Base-by-base conservation (phyloP, 306 rosid genomes). In the Hippophae rhamnoides region DNA sequence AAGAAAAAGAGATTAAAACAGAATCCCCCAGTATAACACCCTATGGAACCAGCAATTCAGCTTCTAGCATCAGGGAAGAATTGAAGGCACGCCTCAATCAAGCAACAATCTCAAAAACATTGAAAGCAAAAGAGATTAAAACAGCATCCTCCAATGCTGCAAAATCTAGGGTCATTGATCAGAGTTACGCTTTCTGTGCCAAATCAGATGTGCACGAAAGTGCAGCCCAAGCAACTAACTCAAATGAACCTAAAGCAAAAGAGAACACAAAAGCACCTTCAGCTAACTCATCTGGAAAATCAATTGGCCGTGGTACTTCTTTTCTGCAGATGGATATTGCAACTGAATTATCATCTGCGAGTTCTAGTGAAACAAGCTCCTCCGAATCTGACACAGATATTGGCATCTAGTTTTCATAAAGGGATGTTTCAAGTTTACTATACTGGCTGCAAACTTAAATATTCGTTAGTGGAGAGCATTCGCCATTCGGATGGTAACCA, bases 321-420 rank as follows among this genome's bases (percentile, higher is more conserved):
- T 12, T 60, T 26, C 55, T 58, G 18, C 78, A 55, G 5, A 70
- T 54, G 26, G 62, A 57, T 47, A 52, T 11, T 62, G 10, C 57
- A 31, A 0, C 43, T 64, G 85, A 76, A 45, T 67, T 65, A 70
- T 72, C 85, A 38, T 69, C 76, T 47, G 83, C 66, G 42, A 78
- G 81, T 70, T 4, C 52, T 0, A 77, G 82, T 54, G 61, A 60
- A 51, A 55, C 82, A 58, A 41, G 67, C 6, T 79, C 78, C 52
- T 83, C 89, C 13, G 87, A 84, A 45, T 82, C 85, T 0, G 72
- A 68, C 45, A 5, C 64, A 12, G 52, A 60, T 57, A 45, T 63
- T 42, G 23, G 43, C 61, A 13, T 50, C 41, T 43, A 64, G 6
- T 12, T 23, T 31, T 48, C 12, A 14, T n/a, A 48, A 48, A 48